Base-by-base conservation (phyloP, 2,329 filamentous ascomycete species). In the Alternaria hordeiaustralica region DNA sequence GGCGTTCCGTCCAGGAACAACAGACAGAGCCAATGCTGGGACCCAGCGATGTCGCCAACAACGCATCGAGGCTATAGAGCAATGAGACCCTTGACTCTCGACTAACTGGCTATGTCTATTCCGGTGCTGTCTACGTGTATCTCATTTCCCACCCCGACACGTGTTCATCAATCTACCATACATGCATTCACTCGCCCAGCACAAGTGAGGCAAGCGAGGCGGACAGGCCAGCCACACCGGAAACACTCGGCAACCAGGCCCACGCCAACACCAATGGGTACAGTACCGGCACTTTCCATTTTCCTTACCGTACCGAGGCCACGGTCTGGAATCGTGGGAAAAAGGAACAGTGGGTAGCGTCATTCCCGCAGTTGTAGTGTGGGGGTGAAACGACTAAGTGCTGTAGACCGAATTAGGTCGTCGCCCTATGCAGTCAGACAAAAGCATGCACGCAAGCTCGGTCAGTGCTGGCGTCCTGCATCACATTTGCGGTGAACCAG, bases 401-500 rank as follows among this genome's bases (percentile, higher is more conserved):
- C 23, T 53, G 49, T 53, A 21, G 49, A 9, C 30, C 49, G 30
- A n/a, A 36, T 41, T 25, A 21, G 49, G 28, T 15, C 15, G 44
- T 46, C 44, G 44, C 44, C 28, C 11, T 53, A 41, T 41, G 49
- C 49, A 25, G 49, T 51, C 33, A n/a, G 30, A 53, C 36, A 53
- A 41, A 53, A 36, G 30, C 49, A 53, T 10, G 3, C 1, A 53
- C 23, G 30, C 20, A 18, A 12, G 20, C 13, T 25, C 18, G 49
- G 20, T 25, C 49, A 53, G 30, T 53, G 30, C 21, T 36, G 21
- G 25, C 33, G 25, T 44, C 13, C 20, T 21, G 21, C 21, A 55
- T 55, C 49, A 53, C 28, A 36, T 41, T 53, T 53, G 30, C 49
- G 49, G 49, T 53, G 49, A 53, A 53, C 49, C 49, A 25, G n/a